Percentiles rank a stretch among this genome's conserved stretches.
Evolutionary conservation across 2,329 filamentous ascomycete species (phyloP).

Genomic region (Lasiodiplodia citricola): DNA sequence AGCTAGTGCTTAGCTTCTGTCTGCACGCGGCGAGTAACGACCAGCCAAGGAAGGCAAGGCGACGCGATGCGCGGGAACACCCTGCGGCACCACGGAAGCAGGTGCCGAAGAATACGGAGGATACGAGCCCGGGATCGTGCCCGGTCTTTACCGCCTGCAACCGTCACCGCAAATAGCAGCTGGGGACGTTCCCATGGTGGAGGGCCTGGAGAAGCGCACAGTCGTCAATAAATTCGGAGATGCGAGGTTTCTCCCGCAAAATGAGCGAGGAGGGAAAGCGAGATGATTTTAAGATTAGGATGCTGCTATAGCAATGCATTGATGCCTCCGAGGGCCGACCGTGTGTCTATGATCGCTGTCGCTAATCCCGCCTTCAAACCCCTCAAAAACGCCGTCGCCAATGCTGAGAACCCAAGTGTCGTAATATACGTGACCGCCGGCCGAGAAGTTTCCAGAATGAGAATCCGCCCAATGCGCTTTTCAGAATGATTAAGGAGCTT

Average conservation of each 20-base stretch:
- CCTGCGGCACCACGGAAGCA: slow-evolving; percentile 10
- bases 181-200: not conserved
- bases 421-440: slow-evolving; percentile 15
- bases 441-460: not conserved
- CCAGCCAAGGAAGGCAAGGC: slow-evolving; percentile 1
- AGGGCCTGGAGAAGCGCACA: slow-evolving; percentile 5
- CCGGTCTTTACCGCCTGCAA: slow-evolving; percentile 9
- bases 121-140: slow-evolving; percentile 9
- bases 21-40: not conserved
- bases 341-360: slow-evolving; percentile 20
- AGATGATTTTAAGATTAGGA: slow-evolving; percentile 23
- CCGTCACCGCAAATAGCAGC: slow-evolving; percentile 15
- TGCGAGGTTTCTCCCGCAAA: slow-evolving; percentile 1
- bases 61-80: slow-evolving; percentile 16
- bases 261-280: slow-evolving; percentile 19
- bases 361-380: not conserved
- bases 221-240: slow-evolving; percentile 13
- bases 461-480: not conserved
- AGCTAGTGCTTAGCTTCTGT: slow-evolving; percentile 12
- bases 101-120: slow-evolving; percentile 12
- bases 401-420: slow-evolving; percentile 23
- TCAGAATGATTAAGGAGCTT: slow-evolving; percentile 12
- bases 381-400: slow-evolving; percentile 25
- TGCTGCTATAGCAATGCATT: slow-evolving; percentile 9
- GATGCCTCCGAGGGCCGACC: slow-evolving; percentile 15